Conservation (phyloP, 257 asterid species). For the Nicotiana benthamiana region DNA sequence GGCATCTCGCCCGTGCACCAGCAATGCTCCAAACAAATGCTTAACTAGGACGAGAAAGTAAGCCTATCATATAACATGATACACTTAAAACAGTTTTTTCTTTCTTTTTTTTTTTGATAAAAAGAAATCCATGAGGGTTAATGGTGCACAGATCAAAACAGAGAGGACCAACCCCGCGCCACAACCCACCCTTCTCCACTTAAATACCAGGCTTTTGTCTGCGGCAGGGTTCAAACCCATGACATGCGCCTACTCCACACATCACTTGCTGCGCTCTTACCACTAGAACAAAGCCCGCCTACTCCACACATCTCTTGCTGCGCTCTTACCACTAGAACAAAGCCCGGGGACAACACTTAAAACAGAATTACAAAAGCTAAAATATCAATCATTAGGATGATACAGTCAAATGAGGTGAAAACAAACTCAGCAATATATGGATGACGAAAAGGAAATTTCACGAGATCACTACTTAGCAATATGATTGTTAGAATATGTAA, state of each 20-base stretch:
- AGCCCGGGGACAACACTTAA: not conserved
- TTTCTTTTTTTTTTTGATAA: no score
- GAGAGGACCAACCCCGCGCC: no score
- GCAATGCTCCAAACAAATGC: not conserved
- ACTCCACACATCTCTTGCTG: no score
- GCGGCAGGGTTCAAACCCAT: no score
- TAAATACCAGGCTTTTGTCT: no score
- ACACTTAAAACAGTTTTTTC: not conserved
- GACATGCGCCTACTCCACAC: no score
- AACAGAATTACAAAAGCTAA: not conserved
- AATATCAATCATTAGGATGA: not conserved
- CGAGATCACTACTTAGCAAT: not conserved
- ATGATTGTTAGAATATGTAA: not conserved
- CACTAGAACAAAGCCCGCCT: no score
- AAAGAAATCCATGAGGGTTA: no score
- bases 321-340: no score
- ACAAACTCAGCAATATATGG: not conserved
- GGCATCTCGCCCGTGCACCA: not conserved
- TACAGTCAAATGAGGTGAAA: not conserved
- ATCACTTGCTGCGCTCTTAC: no score
- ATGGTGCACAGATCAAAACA: no score
- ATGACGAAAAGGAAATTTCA: not conserved
- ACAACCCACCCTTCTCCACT: no score
- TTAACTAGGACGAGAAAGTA: not conserved
- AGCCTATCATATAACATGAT: not conserved